Base-by-base conservation (phyloP, 768 basidiomycete species). In the Floccularia luteovirens region DNA sequence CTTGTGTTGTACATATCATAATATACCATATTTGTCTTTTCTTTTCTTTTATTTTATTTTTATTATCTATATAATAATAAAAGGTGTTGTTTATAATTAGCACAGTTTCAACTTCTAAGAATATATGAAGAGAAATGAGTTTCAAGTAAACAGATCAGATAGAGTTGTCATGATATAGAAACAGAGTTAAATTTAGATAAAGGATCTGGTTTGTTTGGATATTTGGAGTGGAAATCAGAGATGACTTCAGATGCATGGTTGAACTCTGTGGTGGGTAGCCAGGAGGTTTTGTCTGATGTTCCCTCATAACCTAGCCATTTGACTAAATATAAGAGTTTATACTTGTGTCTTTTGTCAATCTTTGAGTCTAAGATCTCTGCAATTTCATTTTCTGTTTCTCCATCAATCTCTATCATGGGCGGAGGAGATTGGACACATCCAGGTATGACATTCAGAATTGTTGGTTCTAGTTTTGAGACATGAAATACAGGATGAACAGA, bases 401-500 rank as follows among this genome's bases (percentile, higher is more conserved):
- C 36, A 8, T 37, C 36, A 37, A 37, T 8, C 8, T 37, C 36
- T 11, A 37, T 16, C 10, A 20, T 5, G 13, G 7, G 8, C 11
- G 22, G 22, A 19, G 36, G 11, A 5, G 36, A 22, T 37, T 37
- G 36, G 22, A 23, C 21, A 19, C 16, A 20, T 10, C 24, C 24
- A 11, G 22, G 36, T 11, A 37, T 37, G 21, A 22, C 24, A 20
- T 37, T 37, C 13, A 12, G 16, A 16, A 20, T 21, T 6, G 16
- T 8, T 6, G 41, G 33, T 42, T 42, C 19, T 5, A 42, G 41
- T 34, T 35, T 42, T 8, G 49, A 52, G 6, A 52, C 42, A 24
- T 55, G 49, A 41, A 53, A 53, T 3, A 51, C 38, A 2, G 51
- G 52, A 33, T 55, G 49, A 1, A 57, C 43, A 14, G 40, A 16